Evolutionary conservation across 2,329 filamentous ascomycete genomes (phyloP), one percentile per base, ranked within the genome.

Genomic region (Paraconiothyrium brasiliense): DNA sequence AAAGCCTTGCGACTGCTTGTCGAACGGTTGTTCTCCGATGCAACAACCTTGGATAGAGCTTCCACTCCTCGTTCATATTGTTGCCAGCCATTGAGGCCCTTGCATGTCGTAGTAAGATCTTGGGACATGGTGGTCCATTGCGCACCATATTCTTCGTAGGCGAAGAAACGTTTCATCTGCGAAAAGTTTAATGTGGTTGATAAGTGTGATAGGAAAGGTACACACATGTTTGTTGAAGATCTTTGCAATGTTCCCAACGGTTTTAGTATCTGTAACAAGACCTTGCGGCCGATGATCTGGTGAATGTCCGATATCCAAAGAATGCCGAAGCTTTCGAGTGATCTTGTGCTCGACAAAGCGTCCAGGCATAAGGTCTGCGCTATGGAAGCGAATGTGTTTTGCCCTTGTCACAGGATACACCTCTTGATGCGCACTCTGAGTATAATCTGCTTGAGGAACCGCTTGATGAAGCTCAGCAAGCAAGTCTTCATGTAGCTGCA

Each of bases 91-190:
- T 88, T 88, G 67, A 92, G 86, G 7, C 85, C 86, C 61, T 89
- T 86, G 64, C 91, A 88, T 16, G 90, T 85, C 30, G 89, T 84
- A 37, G 89, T 87, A 39, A 96, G 82, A 65, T 97, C 92, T 66
- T 91, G 89, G 50, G 91, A 88, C 83, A 97, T 91, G 67, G 93
- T 84, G 68, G 96, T 92, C 77, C 95, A 97, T 74, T 94, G 94
- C 55, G 91, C 91, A 39, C 92, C 92, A 76, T 97, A 99, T 70
- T 97, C 92, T 79, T 97, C 92, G 75, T 99, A 99, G 54, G 90
- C 84, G 73, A 92, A 91, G 79, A 98, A 95, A 0, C 89, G 88
- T 62, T 87, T 86, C 81, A 96, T 90, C 92, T 97, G 44, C 65
- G 14, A 56, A 22, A 48, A 16, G 10, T 57, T 67, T 22, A 69